Percentiles rank a stretch among this genome's conserved stretches.
Conservation (phyloP, 2,329 filamentous ascomycete genomes). For the Trichoderma sp. region DNA sequence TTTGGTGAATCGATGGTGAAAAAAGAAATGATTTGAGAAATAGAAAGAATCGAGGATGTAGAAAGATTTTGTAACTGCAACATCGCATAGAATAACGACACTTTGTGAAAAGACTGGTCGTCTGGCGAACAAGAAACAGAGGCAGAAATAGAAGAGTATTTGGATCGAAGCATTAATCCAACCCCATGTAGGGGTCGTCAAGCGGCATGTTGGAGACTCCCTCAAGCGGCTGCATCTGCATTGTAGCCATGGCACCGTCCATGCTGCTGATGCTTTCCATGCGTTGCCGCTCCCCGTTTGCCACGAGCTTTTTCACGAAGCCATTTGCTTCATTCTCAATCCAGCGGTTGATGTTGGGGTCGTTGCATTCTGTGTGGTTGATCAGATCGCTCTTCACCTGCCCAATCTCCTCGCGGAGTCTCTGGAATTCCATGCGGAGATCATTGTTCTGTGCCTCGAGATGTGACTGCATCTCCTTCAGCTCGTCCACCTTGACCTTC, state of each 20-base stretch:
- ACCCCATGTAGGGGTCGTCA: neutral
- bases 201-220: neutral
- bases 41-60: too few species aligned
- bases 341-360: conserved; percentile 59
- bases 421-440: conserved; percentile 50
- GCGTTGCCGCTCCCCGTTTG: neutral
- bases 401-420: conserved; percentile 50
- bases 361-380: conserved; percentile 57
- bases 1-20: neutral
- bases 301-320: conserved; percentile 45
- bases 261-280: conserved; percentile 1
- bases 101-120: neutral
- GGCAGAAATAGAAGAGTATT: neutral
- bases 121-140: neutral
- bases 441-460: conserved; percentile 50
- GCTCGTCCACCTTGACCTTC: conserved; percentile 55
- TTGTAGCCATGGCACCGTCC: neutral
- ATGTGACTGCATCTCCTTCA: conserved; percentile 51
- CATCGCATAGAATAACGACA: neutral
- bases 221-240: neutral
- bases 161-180: neutral
- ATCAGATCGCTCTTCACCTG: conserved; percentile 56
- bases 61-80: neutral
- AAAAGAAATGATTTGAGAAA: too few species aligned
- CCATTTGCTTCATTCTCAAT: conserved; percentile 55